Conservation (phyloP, 345 rosid species). For the Nasturtium officinale region DNA sequence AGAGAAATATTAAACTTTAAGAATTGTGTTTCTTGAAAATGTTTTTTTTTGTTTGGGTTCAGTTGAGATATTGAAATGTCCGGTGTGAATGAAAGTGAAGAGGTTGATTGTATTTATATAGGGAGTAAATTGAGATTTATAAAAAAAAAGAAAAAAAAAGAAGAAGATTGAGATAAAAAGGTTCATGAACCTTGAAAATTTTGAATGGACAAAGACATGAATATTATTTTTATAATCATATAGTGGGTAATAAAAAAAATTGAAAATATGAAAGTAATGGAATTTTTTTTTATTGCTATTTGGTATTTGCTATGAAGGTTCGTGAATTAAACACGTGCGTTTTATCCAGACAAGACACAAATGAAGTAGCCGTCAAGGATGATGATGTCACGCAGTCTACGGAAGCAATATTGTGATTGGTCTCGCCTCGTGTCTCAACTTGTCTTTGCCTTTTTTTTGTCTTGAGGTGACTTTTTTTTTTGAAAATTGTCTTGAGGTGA, state of each 20-base stretch:
- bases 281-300: no score
- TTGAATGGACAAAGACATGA: slow-evolving; percentile 12
- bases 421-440: slow-evolving; percentile 26
- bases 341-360: slow-evolving; percentile 25
- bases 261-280: slow-evolving; percentile 33
- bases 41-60: not conserved
- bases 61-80: slow-evolving; percentile 22
- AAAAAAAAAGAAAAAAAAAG: not conserved
- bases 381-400: slow-evolving; percentile 40
- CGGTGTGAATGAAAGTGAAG: slow-evolving; percentile 18
- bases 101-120: slow-evolving; percentile 14
- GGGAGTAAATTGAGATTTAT: not conserved
- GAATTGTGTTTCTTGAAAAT: not conserved
- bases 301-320: slow-evolving; percentile 43
- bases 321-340: slow-evolving; percentile 42
- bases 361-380: slow-evolving; percentile 31
- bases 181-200: slow-evolving; percentile 42
- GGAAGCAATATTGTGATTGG: slow-evolving; percentile 39
- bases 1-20: not conserved
- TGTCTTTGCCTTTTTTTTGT: slow-evolving; percentile 16
- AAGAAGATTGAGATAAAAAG: slow-evolving; percentile 6
- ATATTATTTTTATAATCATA: not conserved
- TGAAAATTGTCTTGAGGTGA: not conserved
- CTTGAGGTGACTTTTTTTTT: not conserved
- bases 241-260: slow-evolving; percentile 34